Conservation (phyloP, 441 rosid species). For the Adansonia gregorii region DNA sequence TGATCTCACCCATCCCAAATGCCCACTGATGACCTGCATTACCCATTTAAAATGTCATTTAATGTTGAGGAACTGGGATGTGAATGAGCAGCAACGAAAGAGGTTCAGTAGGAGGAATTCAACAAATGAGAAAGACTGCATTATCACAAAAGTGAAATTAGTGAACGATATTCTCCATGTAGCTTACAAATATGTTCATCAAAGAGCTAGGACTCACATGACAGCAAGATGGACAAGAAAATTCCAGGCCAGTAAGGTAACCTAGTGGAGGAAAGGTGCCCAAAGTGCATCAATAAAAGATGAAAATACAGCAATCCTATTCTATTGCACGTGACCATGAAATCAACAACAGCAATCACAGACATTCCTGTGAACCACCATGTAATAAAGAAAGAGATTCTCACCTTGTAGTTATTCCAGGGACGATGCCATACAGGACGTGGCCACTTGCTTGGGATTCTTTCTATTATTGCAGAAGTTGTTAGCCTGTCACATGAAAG, state of each 20-base stretch:
- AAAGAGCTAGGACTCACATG: neutral
- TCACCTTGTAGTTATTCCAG: slow-evolving; percentile 97
- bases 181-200: neutral
- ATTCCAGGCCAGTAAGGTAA: neutral
- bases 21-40: slow-evolving; percentile 80
- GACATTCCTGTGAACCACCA: neutral
- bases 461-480: slow-evolving; percentile 88
- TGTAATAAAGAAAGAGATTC: slow-evolving; percentile 22
- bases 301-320: neutral
- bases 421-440: slow-evolving; percentile 98
- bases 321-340: neutral
- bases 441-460: slow-evolving; percentile 97
- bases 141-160: neutral
- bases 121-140: too few relatives aligned
- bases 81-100: neutral
- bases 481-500: slow-evolving; percentile 51
- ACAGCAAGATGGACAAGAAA: neutral
- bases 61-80: neutral
- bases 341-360: neutral
- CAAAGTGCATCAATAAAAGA: neutral
- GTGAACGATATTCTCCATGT: neutral
- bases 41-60: slow-evolving; percentile 26
- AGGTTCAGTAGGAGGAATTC: neutral
- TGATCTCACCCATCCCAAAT: slow-evolving; percentile 98
- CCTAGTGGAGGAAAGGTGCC: neutral